These are phyloP conservation scores for Gyrodon lividus DNA, from an alignment of 768 basidiomycete species.

Conservation along the genomic window DNA sequence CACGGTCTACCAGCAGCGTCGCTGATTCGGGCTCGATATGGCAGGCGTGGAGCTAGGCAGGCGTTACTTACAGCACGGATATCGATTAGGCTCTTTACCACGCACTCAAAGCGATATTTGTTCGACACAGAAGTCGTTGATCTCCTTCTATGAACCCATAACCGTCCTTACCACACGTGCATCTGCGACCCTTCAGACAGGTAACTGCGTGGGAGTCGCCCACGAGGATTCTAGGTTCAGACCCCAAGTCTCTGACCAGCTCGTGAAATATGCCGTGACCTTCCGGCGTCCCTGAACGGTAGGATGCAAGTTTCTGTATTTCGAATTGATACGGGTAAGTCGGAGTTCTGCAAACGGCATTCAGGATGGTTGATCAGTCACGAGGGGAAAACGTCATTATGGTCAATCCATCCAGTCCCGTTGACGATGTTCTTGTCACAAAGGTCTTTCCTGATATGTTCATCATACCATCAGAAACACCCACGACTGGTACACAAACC, in stretches of 20 bases:
- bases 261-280: slow-evolving; percentile 45
- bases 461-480: neutral
- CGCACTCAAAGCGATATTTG: neutral
- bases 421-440: slow-evolving; percentile 53
- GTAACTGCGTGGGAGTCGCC: neutral
- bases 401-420: slow-evolving; percentile 56
- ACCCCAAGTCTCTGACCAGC: slow-evolving; percentile 49
- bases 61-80: neutral
- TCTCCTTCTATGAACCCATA: neutral
- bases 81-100: neutral
- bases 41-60: neutral
- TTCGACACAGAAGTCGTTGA: neutral
- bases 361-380: slow-evolving; percentile 22
- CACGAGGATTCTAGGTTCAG: neutral
- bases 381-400: slow-evolving; percentile 49
- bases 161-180: neutral
- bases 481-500: too few species aligned
- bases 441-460: slow-evolving; percentile 29
- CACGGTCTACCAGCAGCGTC: too few species aligned
- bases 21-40: neutral
- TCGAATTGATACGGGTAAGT: neutral
- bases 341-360: neutral
- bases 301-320: slow-evolving; percentile 48
- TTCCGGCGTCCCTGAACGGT: slow-evolving; percentile 45
- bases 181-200: neutral